A percentile compares a stretch with the other conserved stretches of the same genome.
Conservation (phyloP, 768 basidiomycete species). For the Vishniacozyma victoriae region DNA sequence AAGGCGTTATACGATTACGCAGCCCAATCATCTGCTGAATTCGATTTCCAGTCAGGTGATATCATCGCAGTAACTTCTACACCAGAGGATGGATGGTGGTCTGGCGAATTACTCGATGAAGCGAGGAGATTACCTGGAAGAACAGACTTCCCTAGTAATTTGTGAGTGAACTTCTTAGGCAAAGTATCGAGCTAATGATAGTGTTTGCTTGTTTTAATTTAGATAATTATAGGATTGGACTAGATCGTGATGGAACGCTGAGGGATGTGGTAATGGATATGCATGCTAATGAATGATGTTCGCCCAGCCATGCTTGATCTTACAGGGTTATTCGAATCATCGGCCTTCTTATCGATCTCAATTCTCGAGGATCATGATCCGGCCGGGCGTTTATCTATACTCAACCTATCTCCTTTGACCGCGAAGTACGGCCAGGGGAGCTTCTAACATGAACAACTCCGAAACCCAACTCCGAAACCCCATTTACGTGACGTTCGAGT, state of each 20-base stretch:
- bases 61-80: conserved; percentile 92
- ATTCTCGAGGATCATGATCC: no score
- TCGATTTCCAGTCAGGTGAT: conserved; percentile 90
- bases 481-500: no score
- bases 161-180: conserved; percentile 30
- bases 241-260: conserved; percentile 4
- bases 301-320: no score
- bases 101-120: conserved; percentile 54
- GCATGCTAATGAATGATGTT: no score
- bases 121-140: conserved; percentile 41
- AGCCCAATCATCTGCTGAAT: conserved; percentile 81
- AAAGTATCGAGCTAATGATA: neutral
- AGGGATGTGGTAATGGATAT: no score
- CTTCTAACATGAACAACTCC: no score
- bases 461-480: no score
- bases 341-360: no score
- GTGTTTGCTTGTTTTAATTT: conserved; percentile 32
- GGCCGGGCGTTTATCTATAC: no score
- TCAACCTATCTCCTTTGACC: no score
- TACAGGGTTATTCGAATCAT: no score
- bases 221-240: conserved; percentile 26
- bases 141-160: conserved; percentile 48
- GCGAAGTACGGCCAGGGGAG: no score
- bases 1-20: conserved; percentile 74
- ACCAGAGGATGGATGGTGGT: conserved; percentile 98